Evolutionary conservation across 768 basidiomycete species (phyloP), one percentile per base, ranked within the genome.

Genomic region (Hericium alpestre): DNA sequence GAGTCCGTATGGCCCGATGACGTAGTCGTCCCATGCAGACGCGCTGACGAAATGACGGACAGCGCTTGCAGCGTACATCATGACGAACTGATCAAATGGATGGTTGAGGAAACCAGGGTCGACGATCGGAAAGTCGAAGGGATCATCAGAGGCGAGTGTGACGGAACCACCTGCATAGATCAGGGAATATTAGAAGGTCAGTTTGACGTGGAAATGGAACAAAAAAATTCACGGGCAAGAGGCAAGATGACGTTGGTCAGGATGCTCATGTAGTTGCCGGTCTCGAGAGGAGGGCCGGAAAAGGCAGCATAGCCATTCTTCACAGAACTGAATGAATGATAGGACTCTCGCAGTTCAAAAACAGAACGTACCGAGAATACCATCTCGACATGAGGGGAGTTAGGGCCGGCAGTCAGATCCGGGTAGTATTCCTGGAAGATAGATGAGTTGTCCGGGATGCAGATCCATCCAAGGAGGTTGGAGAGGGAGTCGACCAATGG

Each of bases 121-220:
- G 51, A 70, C 67, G 10, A 60, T n/a, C 4, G 69, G 69, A 8
- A 40, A 38, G 38, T 56, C 64, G 59, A 67, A 67, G 0, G 67
- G 64, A 53, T 66, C 58, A 18, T 53, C 53, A 0, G 64, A 65
- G 20, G 57, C 51, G 25, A 70, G 64, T 6, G 58, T 63, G 15
- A 70, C 56, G 41, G 63, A 59, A 9, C 69, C 69, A 51, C 62
- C 65, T 65, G 54, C 32, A 7, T 32, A 32, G 32, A 32, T 10
- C 32, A 32, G 12, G 32, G 10, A 22, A 27, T 11, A 48, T 22
- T 8, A 7, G 9, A 18, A 37, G 7, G 13, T 20, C 49, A 2
- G 20, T 12, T 32, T 32, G 23, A 13, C 46, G 49, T 22, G 22
- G 49, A 20, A 10, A 25, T 10, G 27, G 22, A 10, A 32, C 6